Evolutionary conservation across 148 eudicot genomes (phyloP), one percentile per base, ranked within the genome.

Genomic region (Tetragonia tetragonoides): DNA sequence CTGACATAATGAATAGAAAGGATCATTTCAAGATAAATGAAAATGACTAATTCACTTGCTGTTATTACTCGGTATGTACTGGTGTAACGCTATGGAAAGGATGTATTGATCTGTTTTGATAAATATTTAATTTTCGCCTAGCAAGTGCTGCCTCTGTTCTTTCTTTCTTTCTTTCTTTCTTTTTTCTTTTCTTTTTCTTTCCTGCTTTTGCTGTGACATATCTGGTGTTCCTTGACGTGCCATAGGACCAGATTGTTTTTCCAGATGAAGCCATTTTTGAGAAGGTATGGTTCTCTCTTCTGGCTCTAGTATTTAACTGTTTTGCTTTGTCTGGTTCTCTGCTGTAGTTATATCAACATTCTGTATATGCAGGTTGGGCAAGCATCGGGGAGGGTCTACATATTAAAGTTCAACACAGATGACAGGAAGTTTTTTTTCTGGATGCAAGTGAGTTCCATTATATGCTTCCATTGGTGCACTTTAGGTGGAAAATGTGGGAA

Each of bases 391-490:
- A 93, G 99, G 85, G 89, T 95, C 23, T 95, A 93, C 80, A 86
- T 93, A 64, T 83, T 95, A 78, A 95, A 95, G 90, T 95, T 95
- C 81, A 91, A 82, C 78, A 85, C 93, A n/a, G 97, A 95, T 84
- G 94, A 93, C 81, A 88, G 99, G 83, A 95, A 89, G 85, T 87
- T 90, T 79, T 95, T 95, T 87, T 93, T 91, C 75, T 95, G 97
- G 99, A 93, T 95, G 92, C 99, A 95, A 92, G 99, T 91, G 60
- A 11, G 82, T 20, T 79, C 2, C 60, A 15, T 21, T 38, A 21
- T 74, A 15, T 73, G 20, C n/a, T 72, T 34, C 63, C 54, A 3
- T 11, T 49, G 10, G 54, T 71, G 60, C 41, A 47, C 60, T 62
- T 74, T 53, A 67, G 18, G 34, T 65, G 23, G 75, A 21, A 37